These are phyloP conservation scores for Biscogniauxia mediterranea DNA, from an alignment of 2,329 filamentous ascomycete genomes.

Conservation along the genomic window DNA sequence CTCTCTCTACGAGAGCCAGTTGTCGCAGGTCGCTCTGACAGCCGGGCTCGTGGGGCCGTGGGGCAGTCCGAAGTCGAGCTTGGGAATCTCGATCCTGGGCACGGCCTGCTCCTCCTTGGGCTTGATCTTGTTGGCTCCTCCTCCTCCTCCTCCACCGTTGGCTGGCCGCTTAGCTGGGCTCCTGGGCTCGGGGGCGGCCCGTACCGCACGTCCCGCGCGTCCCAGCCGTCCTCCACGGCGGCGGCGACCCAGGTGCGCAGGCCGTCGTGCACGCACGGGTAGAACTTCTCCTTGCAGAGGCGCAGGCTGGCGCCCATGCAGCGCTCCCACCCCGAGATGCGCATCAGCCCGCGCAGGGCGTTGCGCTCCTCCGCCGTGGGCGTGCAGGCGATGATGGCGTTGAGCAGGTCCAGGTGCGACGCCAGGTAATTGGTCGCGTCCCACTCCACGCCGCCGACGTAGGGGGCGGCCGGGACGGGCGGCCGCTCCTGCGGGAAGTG, in stretches of 20 bases:
- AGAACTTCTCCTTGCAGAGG: constrained; percentile 97
- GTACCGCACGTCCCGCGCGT: constrained; percentile 75
- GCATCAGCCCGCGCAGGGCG: constrained; percentile 70
- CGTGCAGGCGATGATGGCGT: constrained; percentile 82
- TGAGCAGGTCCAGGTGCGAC: constrained; percentile 87
- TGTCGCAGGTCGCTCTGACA: constrained; percentile 18
- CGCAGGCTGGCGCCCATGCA: constrained; percentile 81
- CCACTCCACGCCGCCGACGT: constrained; percentile 97
- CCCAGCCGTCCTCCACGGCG: constrained; percentile 84
- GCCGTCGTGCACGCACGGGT: constrained; percentile 85
- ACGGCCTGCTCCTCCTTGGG: constrained; percentile 49
- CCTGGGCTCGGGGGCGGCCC: constrained; percentile 52
- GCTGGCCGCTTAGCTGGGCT: constrained; percentile 44
- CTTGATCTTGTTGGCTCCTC: constrained; percentile 27
- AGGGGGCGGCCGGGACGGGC: constrained; percentile 89
- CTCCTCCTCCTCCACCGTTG: constrained; percentile 27
- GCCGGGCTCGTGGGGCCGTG: constrained; percentile 16
- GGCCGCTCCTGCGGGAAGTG: constrained; percentile 85
- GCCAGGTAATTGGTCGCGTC: constrained; percentile 96
- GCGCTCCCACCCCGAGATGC: constrained; percentile 86
- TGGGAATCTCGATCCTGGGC: constrained; percentile 62
- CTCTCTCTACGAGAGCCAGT: constrained; percentile 33
- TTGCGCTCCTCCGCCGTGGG: constrained; percentile 72
- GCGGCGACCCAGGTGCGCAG: constrained; percentile 88
- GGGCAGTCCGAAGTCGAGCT: constrained; percentile 47